Base-by-base conservation (phyloP, 768 basidiomycete species). In the Exidia glandulosa region DNA sequence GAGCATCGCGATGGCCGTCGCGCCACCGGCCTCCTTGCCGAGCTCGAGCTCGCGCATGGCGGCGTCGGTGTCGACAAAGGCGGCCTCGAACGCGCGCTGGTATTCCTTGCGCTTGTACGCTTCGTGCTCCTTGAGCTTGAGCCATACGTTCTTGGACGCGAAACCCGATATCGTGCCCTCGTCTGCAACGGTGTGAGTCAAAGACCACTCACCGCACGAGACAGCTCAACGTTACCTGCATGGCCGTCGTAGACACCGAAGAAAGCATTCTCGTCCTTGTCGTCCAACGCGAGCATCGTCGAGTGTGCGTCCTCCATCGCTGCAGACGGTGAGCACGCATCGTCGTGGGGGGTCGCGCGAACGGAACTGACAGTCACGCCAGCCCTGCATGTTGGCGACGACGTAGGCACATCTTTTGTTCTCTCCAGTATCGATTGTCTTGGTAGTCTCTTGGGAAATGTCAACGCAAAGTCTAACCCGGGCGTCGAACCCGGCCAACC, bases 281-380 rank as follows among this genome's bases (percentile, higher is more conserved):
- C 50, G 27, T 27, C 50, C 30, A 54, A 13, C 2, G 14, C 12
- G 9, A 54, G 30, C 50, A 29, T 25, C 25, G 50, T 31, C 33
- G 47, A 25, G 29, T 59, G 59, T 33, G 59, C 59, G 50, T 59
- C 59, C 29, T 54, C 50, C 50, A 54, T 54, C 10, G 25, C 50
- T 54, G 50, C 30, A 25, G 25, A 7, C 50, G 50, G 16, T 19
- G 14, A 13, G 4, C 27, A 12, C 14, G 14, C 27, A 54, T 23
- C 50, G 50, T 27, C 19, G 25, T 23, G 47, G 30, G 9, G 25
- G 25, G 30, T 14, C 16, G 41, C 19, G 41, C 19, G 12, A 23
- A 10, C 25, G 30, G 6, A 12, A 54, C 50, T 25, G 14, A 31
- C 50, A 25, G 50, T 54, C 50, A 27, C 50, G 50, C 50, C 50